Evolutionary conservation across 768 basidiomycete genomes (phyloP).

Genomic region (Serpula lacrymans): DNA sequence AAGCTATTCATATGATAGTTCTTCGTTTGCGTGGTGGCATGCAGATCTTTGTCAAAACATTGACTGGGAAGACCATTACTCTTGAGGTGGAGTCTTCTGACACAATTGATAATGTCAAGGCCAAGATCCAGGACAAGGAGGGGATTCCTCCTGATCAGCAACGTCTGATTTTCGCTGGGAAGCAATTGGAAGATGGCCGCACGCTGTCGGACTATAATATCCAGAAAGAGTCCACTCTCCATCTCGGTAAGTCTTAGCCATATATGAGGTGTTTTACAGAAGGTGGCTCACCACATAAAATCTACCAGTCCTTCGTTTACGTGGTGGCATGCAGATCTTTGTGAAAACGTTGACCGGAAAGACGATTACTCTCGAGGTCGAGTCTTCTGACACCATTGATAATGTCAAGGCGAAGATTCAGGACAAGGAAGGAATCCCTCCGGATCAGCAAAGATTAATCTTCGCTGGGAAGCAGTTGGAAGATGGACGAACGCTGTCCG

Average conservation of each 20-base stretch:
- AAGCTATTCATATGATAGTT: slow-evolving; percentile 35
- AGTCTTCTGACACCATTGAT: slow-evolving; percentile 91
- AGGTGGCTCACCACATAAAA: neutral
- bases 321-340: slow-evolving; percentile 91
- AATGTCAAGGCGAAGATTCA: slow-evolving; percentile 84
- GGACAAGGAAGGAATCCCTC: slow-evolving; percentile 82
- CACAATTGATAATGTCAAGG: slow-evolving; percentile 85
- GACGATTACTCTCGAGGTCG: slow-evolving; percentile 91
- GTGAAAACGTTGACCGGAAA: slow-evolving; percentile 88
- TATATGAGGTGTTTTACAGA: no score
- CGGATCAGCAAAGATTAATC: slow-evolving; percentile 87
- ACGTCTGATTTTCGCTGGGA: slow-evolving; percentile 88
- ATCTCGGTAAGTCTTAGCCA: slow-evolving; percentile 38
- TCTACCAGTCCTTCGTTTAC: slow-evolving; percentile 65
- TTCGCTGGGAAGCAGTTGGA: slow-evolving; percentile 93
- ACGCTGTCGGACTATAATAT: slow-evolving; percentile 91
- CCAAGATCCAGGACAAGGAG: slow-evolving; percentile 94
- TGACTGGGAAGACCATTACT: slow-evolving; percentile 90
- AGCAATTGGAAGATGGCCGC: slow-evolving; percentile 91
- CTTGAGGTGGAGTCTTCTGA: slow-evolving; percentile 85
- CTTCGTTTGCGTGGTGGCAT: slow-evolving; percentile 91
- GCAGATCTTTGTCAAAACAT: slow-evolving; percentile 80
- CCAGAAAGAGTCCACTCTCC: slow-evolving; percentile 85
- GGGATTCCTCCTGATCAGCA: slow-evolving; percentile 88
- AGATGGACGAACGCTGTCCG: slow-evolving; percentile 88